Percentiles rank a stretch among this genome's conserved stretches.
Conservation (phyloP, 805 yeast species). For the Tetrapisispora phaffii region DNA sequence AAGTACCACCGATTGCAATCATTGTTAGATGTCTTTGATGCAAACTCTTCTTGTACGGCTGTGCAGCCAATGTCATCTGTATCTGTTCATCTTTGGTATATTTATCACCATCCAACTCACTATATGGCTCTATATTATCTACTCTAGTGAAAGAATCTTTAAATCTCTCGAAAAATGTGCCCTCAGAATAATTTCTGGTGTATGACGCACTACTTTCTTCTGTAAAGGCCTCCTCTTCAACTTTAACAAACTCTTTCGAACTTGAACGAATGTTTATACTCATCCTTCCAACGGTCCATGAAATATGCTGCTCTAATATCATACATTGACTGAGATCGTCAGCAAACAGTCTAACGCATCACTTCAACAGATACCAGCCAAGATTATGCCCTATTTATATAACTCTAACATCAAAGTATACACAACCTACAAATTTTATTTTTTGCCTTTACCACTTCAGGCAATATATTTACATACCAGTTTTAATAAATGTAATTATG, state of each 20-base stretch:
- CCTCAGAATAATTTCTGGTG: background rate
- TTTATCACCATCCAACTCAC: background rate
- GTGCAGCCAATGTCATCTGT: slow-evolving; percentile 3
- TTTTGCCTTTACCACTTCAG: too few relatives aligned
- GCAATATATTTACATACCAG: too few relatives aligned
- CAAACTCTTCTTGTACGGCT: slow-evolving; percentile 7
- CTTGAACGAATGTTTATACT: background rate
- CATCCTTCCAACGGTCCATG: too few relatives aligned
- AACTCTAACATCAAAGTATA: too few relatives aligned
- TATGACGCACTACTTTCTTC: background rate
- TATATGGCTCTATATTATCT: background rate
- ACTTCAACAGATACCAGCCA: too few relatives aligned
- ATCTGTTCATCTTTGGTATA: slow-evolving; percentile 2
- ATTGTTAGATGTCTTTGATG: slow-evolving; percentile 12
- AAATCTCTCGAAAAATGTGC: background rate
- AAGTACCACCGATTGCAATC: slow-evolving; percentile 69
- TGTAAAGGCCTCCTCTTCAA: background rate
- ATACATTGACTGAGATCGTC: too few relatives aligned
- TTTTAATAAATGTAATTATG: too few relatives aligned
- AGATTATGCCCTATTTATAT: too few relatives aligned
- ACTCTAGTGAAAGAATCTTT: slow-evolving; percentile 5
- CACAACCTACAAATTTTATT: too few relatives aligned
- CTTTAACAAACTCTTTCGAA: background rate
- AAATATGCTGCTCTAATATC: too few relatives aligned
- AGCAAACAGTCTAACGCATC: too few relatives aligned